phyloP scores from a whole-genome alignment of 139 green algal genomes.

The Picochlorum sp. region DNA sequence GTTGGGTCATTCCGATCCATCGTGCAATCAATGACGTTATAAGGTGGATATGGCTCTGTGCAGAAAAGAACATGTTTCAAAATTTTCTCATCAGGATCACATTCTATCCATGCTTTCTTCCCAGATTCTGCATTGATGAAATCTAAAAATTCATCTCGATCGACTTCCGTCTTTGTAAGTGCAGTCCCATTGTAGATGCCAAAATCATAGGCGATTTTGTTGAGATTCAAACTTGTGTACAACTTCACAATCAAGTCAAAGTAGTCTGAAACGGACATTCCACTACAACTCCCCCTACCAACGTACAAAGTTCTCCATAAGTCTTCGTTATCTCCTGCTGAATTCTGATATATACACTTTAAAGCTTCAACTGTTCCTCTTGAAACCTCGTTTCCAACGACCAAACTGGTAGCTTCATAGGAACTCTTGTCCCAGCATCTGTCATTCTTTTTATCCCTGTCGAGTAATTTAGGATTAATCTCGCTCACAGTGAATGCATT shows the following conservation, averaged over 20 bases:
- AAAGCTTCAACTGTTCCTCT: neutral
- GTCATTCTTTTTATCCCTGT: neutral
- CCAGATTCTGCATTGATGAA: neutral
- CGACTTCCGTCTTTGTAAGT: neutral
- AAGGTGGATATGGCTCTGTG: neutral
- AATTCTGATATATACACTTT: neutral
- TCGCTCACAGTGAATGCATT: slow-evolving; percentile 1
- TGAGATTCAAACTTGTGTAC: neutral
- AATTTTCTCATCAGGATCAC: neutral
- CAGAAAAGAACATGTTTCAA: neutral
- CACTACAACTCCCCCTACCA: neutral
- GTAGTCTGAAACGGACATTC: neutral
- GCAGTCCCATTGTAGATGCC: neutral
- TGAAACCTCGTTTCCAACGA: neutral
- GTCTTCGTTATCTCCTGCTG: neutral
- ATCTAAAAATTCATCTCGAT: neutral
- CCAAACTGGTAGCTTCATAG: neutral
- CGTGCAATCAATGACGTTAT: neutral
- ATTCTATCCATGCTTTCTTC: neutral
- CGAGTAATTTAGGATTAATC: neutral
- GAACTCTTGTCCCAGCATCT: neutral
- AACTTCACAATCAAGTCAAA: neutral
- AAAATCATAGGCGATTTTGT: neutral
- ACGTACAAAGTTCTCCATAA: neutral
- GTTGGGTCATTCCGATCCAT: neutral